These are phyloP conservation scores for Trichosphaerium sp. DNA, from an alignment of 78 protist species.

Conservation along the genomic window DNA sequence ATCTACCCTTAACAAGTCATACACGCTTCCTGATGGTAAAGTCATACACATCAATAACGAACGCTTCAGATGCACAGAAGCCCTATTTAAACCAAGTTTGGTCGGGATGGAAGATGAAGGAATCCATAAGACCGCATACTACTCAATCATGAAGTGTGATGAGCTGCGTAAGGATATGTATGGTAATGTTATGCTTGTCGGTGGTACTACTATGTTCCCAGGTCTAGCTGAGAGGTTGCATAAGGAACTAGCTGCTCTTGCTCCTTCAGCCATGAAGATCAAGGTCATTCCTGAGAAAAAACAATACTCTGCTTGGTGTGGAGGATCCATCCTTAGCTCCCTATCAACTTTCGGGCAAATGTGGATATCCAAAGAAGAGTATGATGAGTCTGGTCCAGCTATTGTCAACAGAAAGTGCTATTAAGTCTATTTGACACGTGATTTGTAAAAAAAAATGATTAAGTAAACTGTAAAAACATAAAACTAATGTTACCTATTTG, in stretches of 20 bases:
- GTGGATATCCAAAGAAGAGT: constrained; percentile 40
- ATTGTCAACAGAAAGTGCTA: constrained; percentile 28
- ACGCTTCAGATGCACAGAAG: constrained; percentile 82
- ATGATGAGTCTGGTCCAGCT: constrained; percentile 35
- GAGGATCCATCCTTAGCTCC: constrained; percentile 86
- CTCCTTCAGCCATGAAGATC: constrained; percentile 81
- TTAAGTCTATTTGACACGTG: constrained; percentile 26
- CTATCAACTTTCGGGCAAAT: constrained; percentile 2
- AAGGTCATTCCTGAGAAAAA: constrained; percentile 84
- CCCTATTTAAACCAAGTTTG: constrained; percentile 82
- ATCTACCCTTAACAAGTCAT: constrained; percentile 34
- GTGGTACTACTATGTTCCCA: constrained; percentile 80
- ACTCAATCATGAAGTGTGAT: constrained; percentile 79
- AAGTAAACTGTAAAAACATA: too few relatives aligned
- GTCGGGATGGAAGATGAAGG: constrained; percentile 80
- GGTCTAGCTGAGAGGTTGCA: constrained; percentile 73
- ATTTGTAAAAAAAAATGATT: too few relatives aligned
- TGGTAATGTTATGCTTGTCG: constrained; percentile 78
- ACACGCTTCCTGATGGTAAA: constrained; percentile 82
- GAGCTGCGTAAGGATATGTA: constrained; percentile 84
- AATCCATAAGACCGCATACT: constrained; percentile 56
- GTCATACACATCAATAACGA: constrained; percentile 72
- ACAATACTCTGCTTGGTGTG: constrained; percentile 90
- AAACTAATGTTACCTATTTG: too few relatives aligned
- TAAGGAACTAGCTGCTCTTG: constrained; percentile 43